phyloP scores from a whole-genome alignment of 2,329 filamentous ascomycete species.

The Leptographium galeiforme region DNA sequence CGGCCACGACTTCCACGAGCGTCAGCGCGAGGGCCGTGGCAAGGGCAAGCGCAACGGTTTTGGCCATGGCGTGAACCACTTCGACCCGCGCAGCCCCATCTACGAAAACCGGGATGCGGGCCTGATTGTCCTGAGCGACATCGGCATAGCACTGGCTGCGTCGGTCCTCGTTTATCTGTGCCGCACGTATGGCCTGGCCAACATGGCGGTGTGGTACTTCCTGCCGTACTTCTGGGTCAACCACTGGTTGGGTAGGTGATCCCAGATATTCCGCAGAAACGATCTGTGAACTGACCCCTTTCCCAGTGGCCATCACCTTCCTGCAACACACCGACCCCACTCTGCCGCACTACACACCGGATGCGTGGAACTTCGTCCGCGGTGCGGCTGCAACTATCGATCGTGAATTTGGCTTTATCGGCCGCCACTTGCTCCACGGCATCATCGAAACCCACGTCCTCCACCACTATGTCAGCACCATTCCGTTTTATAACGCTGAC shows the following conservation, averaged over 20 bases:
- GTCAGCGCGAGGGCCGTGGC: constrained; percentile 84
- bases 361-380: constrained; percentile 82
- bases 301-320: constrained; percentile 80
- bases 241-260: constrained; percentile 84
- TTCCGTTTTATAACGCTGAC: constrained; percentile 39
- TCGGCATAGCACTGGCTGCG: constrained; percentile 57
- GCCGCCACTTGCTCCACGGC: constrained; percentile 76
- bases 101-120: constrained; percentile 87
- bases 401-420: constrained; percentile 91
- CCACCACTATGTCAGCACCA: constrained; percentile 91
- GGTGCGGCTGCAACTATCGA: constrained; percentile 92
- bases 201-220: constrained; percentile 90
- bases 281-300: neutral
- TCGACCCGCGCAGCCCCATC: constrained; percentile 73
- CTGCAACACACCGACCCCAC: constrained; percentile 91
- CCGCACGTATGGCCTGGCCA: constrained; percentile 68
- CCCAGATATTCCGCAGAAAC: neutral
- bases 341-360: constrained; percentile 76
- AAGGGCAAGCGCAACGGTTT: constrained; percentile 81
- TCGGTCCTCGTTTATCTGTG: constrained; percentile 54
- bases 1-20: constrained; percentile 88
- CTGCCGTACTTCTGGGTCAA: constrained; percentile 95
- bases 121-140: constrained; percentile 72
- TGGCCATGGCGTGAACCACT: constrained; percentile 82
- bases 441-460: constrained; percentile 96